phyloP scores from a whole-genome alignment of 2,329 filamentous ascomycete species.

The Arthrobotrys iridis region DNA sequence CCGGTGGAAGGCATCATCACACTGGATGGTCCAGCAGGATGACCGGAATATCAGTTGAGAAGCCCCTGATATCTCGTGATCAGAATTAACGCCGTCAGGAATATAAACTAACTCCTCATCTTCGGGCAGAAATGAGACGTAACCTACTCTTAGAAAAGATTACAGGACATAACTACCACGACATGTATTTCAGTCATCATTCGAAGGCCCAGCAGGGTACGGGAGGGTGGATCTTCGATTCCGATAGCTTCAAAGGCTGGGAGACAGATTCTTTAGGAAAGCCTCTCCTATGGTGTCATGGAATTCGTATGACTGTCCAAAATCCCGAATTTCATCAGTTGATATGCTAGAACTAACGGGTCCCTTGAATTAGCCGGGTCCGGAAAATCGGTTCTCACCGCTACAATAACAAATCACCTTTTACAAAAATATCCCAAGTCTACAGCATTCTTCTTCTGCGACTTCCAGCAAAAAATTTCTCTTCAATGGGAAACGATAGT shows the following conservation, averaged over 20 bases:
- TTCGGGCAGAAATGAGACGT: background rate
- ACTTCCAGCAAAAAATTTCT: slow-evolving; percentile 21
- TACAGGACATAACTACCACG: slow-evolving; percentile 1
- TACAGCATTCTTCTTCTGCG: slow-evolving; percentile 55
- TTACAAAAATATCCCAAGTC: background rate
- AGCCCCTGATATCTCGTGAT: background rate
- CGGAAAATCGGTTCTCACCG: slow-evolving; percentile 54
- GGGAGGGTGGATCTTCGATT: slow-evolving; percentile 11
- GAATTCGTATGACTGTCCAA: background rate
- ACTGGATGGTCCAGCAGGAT: background rate
- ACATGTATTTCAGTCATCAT: background rate
- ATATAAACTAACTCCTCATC: background rate
- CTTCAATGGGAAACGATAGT: slow-evolving; percentile 28
- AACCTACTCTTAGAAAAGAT: background rate
- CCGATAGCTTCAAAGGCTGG: background rate
- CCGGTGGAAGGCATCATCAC: background rate
- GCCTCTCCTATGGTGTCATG: slow-evolving; percentile 14
- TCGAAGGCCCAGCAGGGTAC: background rate
- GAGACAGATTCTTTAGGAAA: background rate
- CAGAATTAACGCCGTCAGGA: background rate
- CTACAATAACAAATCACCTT: background rate
- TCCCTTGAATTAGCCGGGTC: slow-evolving; percentile 34
- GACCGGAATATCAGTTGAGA: background rate
- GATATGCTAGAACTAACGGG: background rate
- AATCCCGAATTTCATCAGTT: no score